Percentiles rank a stretch among this genome's conserved stretches.
Evolutionary conservation across 768 basidiomycete species (phyloP).

Genomic region (Lactarius sanguifluus): DNA sequence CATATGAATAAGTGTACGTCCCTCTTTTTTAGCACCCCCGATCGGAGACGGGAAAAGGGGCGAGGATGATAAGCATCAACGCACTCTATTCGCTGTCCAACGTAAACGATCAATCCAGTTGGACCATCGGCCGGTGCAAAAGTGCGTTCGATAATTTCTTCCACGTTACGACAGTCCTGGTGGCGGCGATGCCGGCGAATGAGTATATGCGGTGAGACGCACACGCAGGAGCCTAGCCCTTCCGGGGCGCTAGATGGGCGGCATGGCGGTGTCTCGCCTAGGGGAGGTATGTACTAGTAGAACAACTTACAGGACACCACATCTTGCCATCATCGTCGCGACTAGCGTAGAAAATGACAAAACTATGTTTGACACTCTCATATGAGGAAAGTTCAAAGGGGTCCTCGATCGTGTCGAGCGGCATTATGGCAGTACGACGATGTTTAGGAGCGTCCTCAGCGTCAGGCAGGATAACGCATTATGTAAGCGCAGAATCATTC

Average conservation of each 20-base stretch:
- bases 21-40: conserved; percentile 6
- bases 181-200: conserved; percentile 12
- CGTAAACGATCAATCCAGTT: conserved; percentile 61
- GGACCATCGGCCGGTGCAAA: conserved; percentile 50
- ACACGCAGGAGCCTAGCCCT: background rate
- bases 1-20: background rate
- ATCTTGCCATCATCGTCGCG: conserved; percentile 53
- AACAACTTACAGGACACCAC: conserved; percentile 67
- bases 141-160: conserved; percentile 50
- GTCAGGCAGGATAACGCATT: background rate
- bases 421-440: conserved; percentile 17
- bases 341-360: conserved; percentile 71
- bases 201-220: conserved; percentile 25
- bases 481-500: background rate
- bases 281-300: background rate
- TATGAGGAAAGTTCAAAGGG: conserved; percentile 46
- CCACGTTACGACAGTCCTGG: conserved; percentile 68
- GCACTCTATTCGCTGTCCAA: conserved; percentile 64
- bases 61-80: conserved; percentile 30
- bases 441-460: background rate
- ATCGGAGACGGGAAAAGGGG: conserved; percentile 6
- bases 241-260: background rate
- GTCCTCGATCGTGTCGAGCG: conserved; percentile 22
- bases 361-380: conserved; percentile 46
- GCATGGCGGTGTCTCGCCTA: conserved; percentile 11